Evolutionary conservation across 768 basidiomycete species (phyloP).

Genomic region (Thelephora ganbajun): DNA sequence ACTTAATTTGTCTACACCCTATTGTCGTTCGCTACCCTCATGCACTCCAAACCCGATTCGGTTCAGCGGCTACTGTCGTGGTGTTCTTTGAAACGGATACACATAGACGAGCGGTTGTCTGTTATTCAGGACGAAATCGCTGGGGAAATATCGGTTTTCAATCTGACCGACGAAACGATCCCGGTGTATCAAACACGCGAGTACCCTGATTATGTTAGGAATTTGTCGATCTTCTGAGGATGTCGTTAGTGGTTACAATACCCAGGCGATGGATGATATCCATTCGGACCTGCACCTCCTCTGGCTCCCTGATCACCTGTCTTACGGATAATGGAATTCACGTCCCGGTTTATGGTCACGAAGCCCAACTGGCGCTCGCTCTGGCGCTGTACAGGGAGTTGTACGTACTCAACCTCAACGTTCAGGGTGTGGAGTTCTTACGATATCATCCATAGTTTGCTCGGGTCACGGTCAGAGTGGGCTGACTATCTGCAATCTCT

Average conservation of each 20-base stretch:
- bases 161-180: not conserved
- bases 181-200: not conserved
- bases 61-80: not conserved
- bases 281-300: conserved; percentile 36
- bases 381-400: conserved; percentile 53
- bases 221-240: not conserved
- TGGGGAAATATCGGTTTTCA: not conserved
- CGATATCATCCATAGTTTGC: conserved; percentile 6
- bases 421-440: not conserved
- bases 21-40: not conserved
- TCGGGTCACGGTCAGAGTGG: conserved; percentile 40
- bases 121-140: not conserved
- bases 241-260: conserved; percentile 43
- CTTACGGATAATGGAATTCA: conserved; percentile 5
- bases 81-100: not conserved
- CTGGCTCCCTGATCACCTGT: conserved; percentile 8
- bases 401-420: conserved; percentile 24
- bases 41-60: not conserved
- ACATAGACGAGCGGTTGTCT: not conserved
- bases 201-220: not conserved
- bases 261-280: conserved; percentile 52
- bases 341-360: conserved; percentile 38
- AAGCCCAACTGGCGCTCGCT: conserved; percentile 45
- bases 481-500: conserved; percentile 53
- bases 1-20: not conserved